A percentile compares a stretch with the other conserved stretches of the same genome.
Conservation (phyloP, 208 protist species). For the Acanthamoeba sp. region DNA sequence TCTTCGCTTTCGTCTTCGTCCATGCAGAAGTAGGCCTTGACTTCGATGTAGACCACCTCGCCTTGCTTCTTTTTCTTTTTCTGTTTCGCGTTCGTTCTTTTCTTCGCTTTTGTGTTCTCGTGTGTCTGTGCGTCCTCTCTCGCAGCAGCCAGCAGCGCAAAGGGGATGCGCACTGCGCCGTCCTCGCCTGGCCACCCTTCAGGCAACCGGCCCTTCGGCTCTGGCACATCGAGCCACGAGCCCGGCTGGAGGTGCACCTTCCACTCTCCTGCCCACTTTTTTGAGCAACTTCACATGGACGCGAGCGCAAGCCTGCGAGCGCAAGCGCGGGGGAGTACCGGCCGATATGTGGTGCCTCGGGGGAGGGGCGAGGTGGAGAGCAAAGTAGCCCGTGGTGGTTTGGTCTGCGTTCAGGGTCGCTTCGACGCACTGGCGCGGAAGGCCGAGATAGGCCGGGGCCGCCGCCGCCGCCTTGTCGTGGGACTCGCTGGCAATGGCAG, state of each 20-base stretch:
- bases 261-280: background rate
- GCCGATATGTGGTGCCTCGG: background rate
- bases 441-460: background rate
- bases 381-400: background rate
- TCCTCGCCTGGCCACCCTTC: background rate
- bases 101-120: background rate
- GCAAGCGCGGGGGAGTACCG: background rate
- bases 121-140: no score
- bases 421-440: background rate
- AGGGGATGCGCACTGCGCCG: background rate
- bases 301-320: background rate
- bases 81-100: no score
- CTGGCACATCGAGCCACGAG: background rate
- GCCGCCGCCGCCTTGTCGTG: no score
- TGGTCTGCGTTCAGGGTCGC: background rate
- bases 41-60: background rate
- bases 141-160: background rate
- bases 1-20: background rate
- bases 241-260: background rate
- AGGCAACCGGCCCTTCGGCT: background rate
- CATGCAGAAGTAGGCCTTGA: background rate
- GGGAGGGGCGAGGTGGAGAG: background rate
- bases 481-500: background rate
- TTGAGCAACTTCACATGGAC: background rate
- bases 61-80: background rate